Evolutionary conservation across 1,139 yeast genomes (phyloP).

Genomic region (Pichia sp.): DNA sequence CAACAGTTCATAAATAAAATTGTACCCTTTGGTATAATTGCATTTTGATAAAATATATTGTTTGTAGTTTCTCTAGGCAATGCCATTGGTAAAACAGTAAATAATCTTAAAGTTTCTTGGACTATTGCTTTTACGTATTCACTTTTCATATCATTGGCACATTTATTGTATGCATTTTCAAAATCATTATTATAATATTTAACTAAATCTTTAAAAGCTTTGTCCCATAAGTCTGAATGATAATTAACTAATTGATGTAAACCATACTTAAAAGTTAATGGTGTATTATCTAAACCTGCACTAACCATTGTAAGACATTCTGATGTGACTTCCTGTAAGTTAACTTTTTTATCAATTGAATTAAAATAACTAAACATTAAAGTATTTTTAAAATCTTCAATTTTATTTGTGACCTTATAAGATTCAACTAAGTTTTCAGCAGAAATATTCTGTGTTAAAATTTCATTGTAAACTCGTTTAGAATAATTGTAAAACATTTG

Average conservation of each 20-base stretch:
- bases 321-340: conserved; percentile 45
- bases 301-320: conserved; percentile 71
- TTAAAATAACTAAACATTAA: conserved; percentile 25
- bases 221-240: conserved; percentile 38
- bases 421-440: neutral
- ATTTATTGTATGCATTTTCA: conserved; percentile 41
- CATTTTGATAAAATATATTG: conserved; percentile 35
- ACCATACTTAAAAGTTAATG: conserved; percentile 55
- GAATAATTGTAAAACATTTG: conserved; percentile 29
- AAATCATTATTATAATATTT: conserved; percentile 30
- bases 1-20: conserved; percentile 59
- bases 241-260: conserved; percentile 53
- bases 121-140: conserved; percentile 52
- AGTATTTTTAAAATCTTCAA: conserved; percentile 20
- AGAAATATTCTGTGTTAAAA: neutral
- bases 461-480: conserved; percentile 21
- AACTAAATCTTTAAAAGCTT: conserved; percentile 36
- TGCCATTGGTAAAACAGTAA: conserved; percentile 62
- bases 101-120: conserved; percentile 56
- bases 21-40: conserved; percentile 49
- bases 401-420: neutral
- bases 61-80: conserved; percentile 58
- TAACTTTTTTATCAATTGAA: conserved; percentile 12
- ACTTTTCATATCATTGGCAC: conserved; percentile 31
- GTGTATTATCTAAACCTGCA: conserved; percentile 73